Percentiles rank a stretch among this genome's conserved stretches.
Evolutionary conservation across 495 filamentous ascomycete genomes (phyloP).

Genomic region (Coniosporium apollinis): DNA sequence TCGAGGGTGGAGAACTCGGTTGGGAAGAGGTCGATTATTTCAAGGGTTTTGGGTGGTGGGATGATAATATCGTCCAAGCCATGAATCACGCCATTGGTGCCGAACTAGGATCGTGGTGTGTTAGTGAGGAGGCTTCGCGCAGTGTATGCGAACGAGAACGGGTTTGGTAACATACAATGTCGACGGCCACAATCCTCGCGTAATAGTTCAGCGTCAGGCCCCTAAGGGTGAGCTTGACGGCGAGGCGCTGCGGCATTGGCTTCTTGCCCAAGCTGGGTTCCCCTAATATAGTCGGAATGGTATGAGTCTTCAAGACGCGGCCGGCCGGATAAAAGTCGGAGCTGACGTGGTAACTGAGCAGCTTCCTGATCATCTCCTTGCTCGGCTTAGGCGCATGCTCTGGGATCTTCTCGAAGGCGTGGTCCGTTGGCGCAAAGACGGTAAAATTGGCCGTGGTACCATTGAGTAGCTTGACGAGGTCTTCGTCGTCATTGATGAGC

Average conservation of each 20-base stretch:
- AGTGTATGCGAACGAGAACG: background rate
- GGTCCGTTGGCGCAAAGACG: conserved; percentile 62
- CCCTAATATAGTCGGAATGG: conserved; percentile 49
- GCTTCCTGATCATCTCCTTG: conserved; percentile 44
- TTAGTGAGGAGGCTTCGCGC: background rate
- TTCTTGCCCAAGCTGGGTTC: conserved; percentile 36
- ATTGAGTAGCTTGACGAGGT: conserved; percentile 55
- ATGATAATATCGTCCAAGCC: conserved; percentile 52
- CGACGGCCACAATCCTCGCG: conserved; percentile 41
- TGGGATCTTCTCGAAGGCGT: conserved; percentile 53
- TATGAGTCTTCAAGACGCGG: conserved; percentile 42
- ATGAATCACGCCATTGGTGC: conserved; percentile 68
- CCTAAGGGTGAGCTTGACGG: conserved; percentile 36
- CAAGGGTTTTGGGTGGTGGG: conserved; percentile 45
- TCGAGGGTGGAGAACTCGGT: conserved; percentile 58
- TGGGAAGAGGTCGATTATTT: conserved; percentile 50
- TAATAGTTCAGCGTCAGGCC: conserved; percentile 60
- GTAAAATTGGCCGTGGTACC: conserved; percentile 55
- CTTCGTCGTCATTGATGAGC: conserved; percentile 50
- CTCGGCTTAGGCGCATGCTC: conserved; percentile 35
- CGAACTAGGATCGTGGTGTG: conserved; percentile 22
- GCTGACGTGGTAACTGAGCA: conserved; percentile 56
- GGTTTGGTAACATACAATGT: conserved; percentile 35
- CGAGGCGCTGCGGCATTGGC: conserved; percentile 45
- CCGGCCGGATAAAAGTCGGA: conserved; percentile 42